Percentiles rank a stretch among this genome's conserved stretches.
These are phyloP conservation scores for Podaxis mareebaensis DNA, from an alignment of 768 basidiomycete genomes.

Conservation along the genomic window DNA sequence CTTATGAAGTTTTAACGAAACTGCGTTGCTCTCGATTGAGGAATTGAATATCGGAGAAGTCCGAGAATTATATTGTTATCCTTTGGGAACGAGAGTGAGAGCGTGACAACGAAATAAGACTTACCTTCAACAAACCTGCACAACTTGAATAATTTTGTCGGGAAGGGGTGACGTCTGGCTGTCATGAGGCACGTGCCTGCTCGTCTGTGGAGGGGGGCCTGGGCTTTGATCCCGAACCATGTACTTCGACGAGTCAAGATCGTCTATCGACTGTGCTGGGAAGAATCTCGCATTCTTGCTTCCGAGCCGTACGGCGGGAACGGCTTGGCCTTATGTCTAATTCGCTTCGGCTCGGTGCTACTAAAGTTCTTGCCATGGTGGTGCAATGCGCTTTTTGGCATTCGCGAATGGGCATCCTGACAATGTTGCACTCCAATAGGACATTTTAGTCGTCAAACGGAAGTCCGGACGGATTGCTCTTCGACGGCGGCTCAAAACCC, in stretches of 20 bases:
- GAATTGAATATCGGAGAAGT: too few species aligned
- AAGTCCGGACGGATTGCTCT: neutral
- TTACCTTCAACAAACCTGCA: too few species aligned
- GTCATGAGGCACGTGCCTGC: too few species aligned
- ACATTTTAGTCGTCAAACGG: neutral
- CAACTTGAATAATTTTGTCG: too few species aligned
- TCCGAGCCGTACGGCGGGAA: neutral
- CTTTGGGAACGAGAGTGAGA: too few species aligned
- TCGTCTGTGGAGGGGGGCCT: neutral
- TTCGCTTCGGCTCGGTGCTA: neutral
- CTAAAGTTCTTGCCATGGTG: neutral
- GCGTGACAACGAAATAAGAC: too few species aligned
- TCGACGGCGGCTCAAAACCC: too few species aligned
- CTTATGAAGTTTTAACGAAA: too few species aligned
- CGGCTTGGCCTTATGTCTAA: conserved; percentile 1
- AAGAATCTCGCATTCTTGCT: neutral
- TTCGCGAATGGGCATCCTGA: neutral
- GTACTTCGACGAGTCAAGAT: neutral
- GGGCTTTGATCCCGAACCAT: conserved; percentile 1
- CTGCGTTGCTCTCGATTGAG: too few species aligned
- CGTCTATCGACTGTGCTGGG: neutral
- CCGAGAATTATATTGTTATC: too few species aligned
- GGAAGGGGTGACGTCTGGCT: too few species aligned
- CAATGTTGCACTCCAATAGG: conserved; percentile 1
- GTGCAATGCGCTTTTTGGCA: neutral